Percentiles rank a stretch among this genome's conserved stretches.
Evolutionary conservation across 2,329 filamentous ascomycete genomes (phyloP).

Genomic region (Scolecobasidium constrictum): DNA sequence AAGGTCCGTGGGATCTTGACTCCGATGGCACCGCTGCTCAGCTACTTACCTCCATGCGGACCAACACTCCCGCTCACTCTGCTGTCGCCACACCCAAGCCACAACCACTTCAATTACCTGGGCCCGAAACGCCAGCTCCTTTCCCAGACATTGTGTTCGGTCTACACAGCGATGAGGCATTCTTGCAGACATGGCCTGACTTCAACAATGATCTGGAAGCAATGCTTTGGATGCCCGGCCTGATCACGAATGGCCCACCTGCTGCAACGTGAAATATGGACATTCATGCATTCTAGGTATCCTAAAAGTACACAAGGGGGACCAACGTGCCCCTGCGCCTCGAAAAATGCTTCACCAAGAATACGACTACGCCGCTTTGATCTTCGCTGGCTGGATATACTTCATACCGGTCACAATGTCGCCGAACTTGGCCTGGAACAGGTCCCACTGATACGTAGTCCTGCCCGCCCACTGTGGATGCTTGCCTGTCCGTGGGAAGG

Average conservation of each 20-base stretch:
- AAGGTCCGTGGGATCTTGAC: conserved; percentile 4
- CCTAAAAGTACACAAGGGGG: too few species aligned
- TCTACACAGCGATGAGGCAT: conserved; percentile 5
- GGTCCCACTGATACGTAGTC: conserved; percentile 33
- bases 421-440: conserved; percentile 30
- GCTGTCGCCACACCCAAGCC: not conserved
- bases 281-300: not conserved
- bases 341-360: too few species aligned
- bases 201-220: conserved; percentile 7
- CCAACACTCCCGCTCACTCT: conserved; percentile 2
- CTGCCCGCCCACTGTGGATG: conserved; percentile 15
- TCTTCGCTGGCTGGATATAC: conserved; percentile 15
- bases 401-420: conserved; percentile 30
- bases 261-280: not conserved
- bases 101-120: not conserved
- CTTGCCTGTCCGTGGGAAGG: conserved; percentile 39
- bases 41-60: conserved; percentile 1
- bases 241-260: not conserved
- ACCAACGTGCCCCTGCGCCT: too few species aligned
- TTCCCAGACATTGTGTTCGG: conserved; percentile 9
- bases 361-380: not conserved
- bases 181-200: conserved; percentile 7
- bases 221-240: not conserved
- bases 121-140: not conserved
- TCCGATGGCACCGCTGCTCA: conserved; percentile 5